Percentiles rank a stretch among this genome's conserved stretches.
These are phyloP conservation scores for Apiotrichum veenhuisii DNA, from an alignment of 1,284 basidiomycete species.

Conservation along the genomic window DNA sequence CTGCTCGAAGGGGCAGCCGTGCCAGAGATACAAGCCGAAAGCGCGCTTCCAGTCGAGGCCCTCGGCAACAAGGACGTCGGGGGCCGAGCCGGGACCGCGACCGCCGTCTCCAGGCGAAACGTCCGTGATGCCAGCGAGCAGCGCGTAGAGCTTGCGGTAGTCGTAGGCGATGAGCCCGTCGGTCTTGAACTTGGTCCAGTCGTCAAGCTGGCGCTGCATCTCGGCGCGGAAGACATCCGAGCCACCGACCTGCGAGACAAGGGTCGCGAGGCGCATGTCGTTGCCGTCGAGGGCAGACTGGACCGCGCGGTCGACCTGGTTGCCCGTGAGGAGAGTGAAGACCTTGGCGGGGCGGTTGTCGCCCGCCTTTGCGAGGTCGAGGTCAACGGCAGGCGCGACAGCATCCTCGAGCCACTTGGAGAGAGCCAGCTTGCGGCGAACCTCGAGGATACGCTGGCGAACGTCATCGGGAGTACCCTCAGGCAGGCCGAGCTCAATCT, in stretches of 20 bases:
- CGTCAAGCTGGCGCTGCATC: constrained; percentile 69
- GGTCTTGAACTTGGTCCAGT: constrained; percentile 77
- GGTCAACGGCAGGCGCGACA: constrained; percentile 69
- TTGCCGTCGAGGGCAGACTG: constrained; percentile 70
- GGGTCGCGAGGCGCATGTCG: constrained; percentile 80
- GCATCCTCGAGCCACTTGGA: constrained; percentile 80
- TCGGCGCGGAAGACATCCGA: constrained; percentile 73
- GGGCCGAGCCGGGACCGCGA: constrained; percentile 58
- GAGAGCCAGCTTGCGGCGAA: constrained; percentile 76
- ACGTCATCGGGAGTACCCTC: constrained; percentile 60
- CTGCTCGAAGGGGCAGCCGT: constrained; percentile 68
- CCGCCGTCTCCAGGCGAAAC: constrained; percentile 58
- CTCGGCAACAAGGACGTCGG: constrained; percentile 67
- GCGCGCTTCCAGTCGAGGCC: constrained; percentile 93
- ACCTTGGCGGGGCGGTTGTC: constrained; percentile 56
- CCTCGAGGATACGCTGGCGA: constrained; percentile 35
- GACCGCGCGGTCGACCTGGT: constrained; percentile 81
- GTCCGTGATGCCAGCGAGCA: constrained; percentile 76
- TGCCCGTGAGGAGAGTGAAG: constrained; percentile 78
- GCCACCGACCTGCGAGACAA: constrained; percentile 85
- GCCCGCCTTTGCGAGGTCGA: constrained; percentile 60
- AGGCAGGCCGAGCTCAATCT: constrained; percentile 63
- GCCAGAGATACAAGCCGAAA: constrained; percentile 91
- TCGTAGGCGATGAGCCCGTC: constrained; percentile 67
- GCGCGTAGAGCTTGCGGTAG: constrained; percentile 75